phyloP scores from a whole-genome alignment of 2,329 filamentous ascomycete genomes.

The Talaromyces islandicus region DNA sequence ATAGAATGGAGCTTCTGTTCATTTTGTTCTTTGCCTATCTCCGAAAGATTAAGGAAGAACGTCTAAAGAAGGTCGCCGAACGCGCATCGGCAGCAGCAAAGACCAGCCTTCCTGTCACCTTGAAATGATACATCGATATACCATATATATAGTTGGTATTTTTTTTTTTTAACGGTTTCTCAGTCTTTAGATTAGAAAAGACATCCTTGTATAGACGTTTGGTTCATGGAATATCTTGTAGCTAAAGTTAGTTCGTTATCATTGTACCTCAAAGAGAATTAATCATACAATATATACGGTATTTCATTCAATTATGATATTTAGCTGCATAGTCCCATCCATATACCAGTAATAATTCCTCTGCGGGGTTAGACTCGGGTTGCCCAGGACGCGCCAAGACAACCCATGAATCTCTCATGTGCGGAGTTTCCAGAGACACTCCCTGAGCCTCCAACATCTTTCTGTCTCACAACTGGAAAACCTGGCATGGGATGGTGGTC shows the following conservation, averaged over 20 bases:
- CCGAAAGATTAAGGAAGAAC: constrained; percentile 61
- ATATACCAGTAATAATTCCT: too few relatives aligned
- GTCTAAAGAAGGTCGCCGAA: constrained; percentile 62
- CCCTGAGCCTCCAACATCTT: background rate
- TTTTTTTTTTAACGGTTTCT: background rate
- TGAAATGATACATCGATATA: constrained; percentile 34
- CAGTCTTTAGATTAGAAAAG: background rate
- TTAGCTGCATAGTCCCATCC: too few relatives aligned
- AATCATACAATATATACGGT: background rate
- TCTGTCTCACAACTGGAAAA: background rate
- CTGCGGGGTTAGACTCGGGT: background rate
- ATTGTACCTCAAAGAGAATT: background rate
- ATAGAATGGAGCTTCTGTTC: constrained; percentile 80
- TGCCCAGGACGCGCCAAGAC: background rate
- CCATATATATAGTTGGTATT: background rate
- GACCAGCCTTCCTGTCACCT: constrained; percentile 41
- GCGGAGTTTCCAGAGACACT: background rate
- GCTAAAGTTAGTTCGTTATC: background rate
- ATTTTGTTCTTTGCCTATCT: constrained; percentile 80
- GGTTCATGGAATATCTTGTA: background rate
- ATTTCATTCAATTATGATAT: background rate
- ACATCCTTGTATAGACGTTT: background rate
- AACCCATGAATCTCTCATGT: background rate
- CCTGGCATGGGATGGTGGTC: constrained; percentile 37
- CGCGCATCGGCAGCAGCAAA: constrained; percentile 59